These are phyloP conservation scores for Hymenoscyphus fructigenus DNA, from an alignment of 2,329 filamentous ascomycete species.

Conservation along the genomic window DNA sequence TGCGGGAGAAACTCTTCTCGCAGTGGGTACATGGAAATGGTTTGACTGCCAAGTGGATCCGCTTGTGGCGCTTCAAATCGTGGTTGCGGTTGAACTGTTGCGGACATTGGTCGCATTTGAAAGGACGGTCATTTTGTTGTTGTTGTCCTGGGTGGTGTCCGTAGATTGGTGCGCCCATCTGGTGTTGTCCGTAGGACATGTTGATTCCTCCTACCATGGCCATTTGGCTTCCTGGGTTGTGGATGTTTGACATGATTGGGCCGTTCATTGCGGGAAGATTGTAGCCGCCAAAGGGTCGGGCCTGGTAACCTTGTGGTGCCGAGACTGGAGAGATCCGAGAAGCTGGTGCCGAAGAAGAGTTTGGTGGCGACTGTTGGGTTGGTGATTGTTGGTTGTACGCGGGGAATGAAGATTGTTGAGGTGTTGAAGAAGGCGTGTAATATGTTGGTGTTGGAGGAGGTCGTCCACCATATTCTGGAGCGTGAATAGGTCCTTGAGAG, in stretches of 20 bases:
- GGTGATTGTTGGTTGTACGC: constrained; percentile 52
- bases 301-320: constrained; percentile 51
- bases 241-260: constrained; percentile 75
- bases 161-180: constrained; percentile 54
- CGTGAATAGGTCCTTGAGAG: constrained; percentile 54
- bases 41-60: constrained; percentile 93
- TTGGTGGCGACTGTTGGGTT: constrained; percentile 44
- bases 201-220: constrained; percentile 58
- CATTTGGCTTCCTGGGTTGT: constrained; percentile 71
- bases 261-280: constrained; percentile 62
- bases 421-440: constrained; percentile 53
- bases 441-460: constrained; percentile 57
- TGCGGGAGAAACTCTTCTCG: constrained; percentile 94
- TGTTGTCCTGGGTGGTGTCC: constrained; percentile 52
- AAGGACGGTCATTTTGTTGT: constrained; percentile 75
- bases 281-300: constrained; percentile 50
- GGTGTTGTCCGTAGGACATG: constrained; percentile 54
- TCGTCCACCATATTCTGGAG: constrained; percentile 57
- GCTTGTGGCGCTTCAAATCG: constrained; percentile 91
- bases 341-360: constrained; percentile 39
- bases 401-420: constrained; percentile 48
- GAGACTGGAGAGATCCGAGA: constrained; percentile 42
- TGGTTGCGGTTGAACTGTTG: constrained; percentile 97
- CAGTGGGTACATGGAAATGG: constrained; percentile 90
- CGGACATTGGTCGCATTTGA: constrained; percentile 89